Conservation (phyloP, 2,329 filamentous ascomycete species). For the Phaeomoniella chlamydospora region DNA sequence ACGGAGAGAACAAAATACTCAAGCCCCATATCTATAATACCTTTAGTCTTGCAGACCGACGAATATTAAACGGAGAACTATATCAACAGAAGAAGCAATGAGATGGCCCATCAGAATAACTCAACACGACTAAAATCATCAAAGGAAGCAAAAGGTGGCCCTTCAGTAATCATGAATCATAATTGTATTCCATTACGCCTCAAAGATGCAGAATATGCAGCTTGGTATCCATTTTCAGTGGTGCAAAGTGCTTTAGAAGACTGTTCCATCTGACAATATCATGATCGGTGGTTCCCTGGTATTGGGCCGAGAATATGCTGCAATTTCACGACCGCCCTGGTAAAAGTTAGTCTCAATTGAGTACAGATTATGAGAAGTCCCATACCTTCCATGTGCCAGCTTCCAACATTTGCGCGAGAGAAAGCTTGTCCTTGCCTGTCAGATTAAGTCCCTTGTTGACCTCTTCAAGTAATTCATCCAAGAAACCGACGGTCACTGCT, state of each 20-base stretch:
- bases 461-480: slow-evolving; percentile 55
- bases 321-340: slow-evolving; percentile 83
- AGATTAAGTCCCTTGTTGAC: slow-evolving; percentile 57
- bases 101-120: too few relatives aligned
- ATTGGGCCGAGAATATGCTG: slow-evolving; percentile 87
- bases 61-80: too few relatives aligned
- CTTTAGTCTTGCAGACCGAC: too few relatives aligned
- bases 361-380: slow-evolving; percentile 1
- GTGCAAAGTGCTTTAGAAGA: slow-evolving; percentile 77
- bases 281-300: slow-evolving; percentile 94
- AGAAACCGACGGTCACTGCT: slow-evolving; percentile 58
- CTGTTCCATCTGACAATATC: slow-evolving; percentile 89
- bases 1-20: too few relatives aligned
- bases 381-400: slow-evolving; percentile 95
- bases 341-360: slow-evolving; percentile 2
- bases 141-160: too few relatives aligned
- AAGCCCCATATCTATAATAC: too few relatives aligned
- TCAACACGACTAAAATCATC: too few relatives aligned
- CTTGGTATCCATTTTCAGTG: too few relatives aligned
- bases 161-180: too few relatives aligned
- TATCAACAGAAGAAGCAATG: too few relatives aligned
- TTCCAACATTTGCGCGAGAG: slow-evolving; percentile 77
- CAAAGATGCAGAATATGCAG: too few relatives aligned
- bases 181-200: too few relatives aligned
- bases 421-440: slow-evolving; percentile 54